These are phyloP conservation scores for Talaromyces rugulosus DNA, from an alignment of 2,329 filamentous ascomycete species.

Conservation along the genomic window DNA sequence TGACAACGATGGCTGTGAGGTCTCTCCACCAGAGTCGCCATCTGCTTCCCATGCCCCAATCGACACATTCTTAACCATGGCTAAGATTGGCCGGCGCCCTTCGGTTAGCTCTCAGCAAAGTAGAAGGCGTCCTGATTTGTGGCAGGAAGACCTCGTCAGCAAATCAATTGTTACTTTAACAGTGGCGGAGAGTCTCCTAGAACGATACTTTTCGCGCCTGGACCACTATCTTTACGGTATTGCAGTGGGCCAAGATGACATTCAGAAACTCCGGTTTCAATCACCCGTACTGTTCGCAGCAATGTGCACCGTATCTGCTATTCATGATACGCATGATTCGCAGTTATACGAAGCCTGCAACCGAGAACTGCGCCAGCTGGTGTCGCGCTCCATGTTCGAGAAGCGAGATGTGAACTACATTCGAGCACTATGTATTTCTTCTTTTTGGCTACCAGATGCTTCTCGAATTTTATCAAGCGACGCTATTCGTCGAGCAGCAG, in stretches of 20 bases:
- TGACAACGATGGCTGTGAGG: conserved; percentile 32
- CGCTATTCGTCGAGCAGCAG: conserved; percentile 25
- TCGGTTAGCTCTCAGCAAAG: conserved; percentile 24
- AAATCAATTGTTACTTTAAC: conserved; percentile 38
- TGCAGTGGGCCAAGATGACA: conserved; percentile 36
- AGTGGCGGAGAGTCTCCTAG: conserved; percentile 40
- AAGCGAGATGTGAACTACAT: conserved; percentile 43
- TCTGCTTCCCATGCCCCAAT: conserved; percentile 33
- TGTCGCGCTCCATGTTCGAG: conserved; percentile 46
- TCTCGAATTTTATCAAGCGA: conserved; percentile 35
- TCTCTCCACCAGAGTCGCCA: conserved; percentile 30
- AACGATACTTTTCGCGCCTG: conserved; percentile 40
- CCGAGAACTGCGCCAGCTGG: conserved; percentile 43
- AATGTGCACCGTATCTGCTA: conserved; percentile 44
- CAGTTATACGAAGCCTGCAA: conserved; percentile 34
- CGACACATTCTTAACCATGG: conserved; percentile 33
- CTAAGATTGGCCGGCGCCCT: conserved; percentile 28
- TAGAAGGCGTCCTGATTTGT: conserved; percentile 16
- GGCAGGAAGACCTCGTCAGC: conserved; percentile 39
- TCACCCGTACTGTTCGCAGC: conserved; percentile 41
- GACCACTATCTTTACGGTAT: conserved; percentile 47
- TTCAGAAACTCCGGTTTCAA: conserved; percentile 35
- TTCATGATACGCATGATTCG: conserved; percentile 36
- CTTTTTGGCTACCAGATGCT: conserved; percentile 50
- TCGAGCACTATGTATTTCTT: conserved; percentile 46